Base-by-base conservation (phyloP, 805 yeast species). In the Yarrowia sp. region DNA sequence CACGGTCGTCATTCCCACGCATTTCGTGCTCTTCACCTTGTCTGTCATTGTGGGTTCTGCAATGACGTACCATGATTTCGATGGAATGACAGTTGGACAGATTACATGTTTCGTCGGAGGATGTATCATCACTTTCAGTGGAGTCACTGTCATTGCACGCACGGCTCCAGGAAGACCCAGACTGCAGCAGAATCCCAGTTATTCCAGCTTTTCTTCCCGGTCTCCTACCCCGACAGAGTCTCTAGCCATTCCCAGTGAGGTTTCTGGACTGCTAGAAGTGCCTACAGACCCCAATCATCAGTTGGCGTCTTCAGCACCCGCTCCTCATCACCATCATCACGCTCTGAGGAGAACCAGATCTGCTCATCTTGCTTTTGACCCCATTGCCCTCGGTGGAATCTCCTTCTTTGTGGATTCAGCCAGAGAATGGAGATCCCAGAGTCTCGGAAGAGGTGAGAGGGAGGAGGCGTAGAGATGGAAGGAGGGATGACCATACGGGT, bases 1-100 rank as follows among this genome's bases (percentile, higher is more conserved):
- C 2, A 82, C 84, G 46, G 78, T 80, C 8, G 86, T 84, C 2
- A 81, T 84, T 9, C 86, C 87, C 0, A 78, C 83, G 46, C 86
- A 83, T 72, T 84, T 83, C 75, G 83, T 80, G 5, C 78, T 82
- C 42, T 84, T 84, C 76, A 82, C 85, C 0, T 70, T 80, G 10
- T 78, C 83, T 2, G 84, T 82, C 3, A 76, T 81, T 36, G 43
- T 79, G 8, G 84, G 83, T n/a, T 81, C 84, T 0, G 79, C 79
- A 11, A 72, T 80, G 8, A 76, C 82, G 8, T 82, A 81, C 70
- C 77, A 78, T 38, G 85, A 82, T 68, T 82, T 82, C 65, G 76
- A 77, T 5, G 65, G 52, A 15, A 59, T 59, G 65, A 59, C 52
- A 5, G 9, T 14, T 5, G 52, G 65, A 5, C 52, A 59, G 19